Evolutionary conservation across 1,139 yeast genomes (phyloP), one percentile per base, ranked within the genome.

Genomic region (Debaryomycetaceae sp.): DNA sequence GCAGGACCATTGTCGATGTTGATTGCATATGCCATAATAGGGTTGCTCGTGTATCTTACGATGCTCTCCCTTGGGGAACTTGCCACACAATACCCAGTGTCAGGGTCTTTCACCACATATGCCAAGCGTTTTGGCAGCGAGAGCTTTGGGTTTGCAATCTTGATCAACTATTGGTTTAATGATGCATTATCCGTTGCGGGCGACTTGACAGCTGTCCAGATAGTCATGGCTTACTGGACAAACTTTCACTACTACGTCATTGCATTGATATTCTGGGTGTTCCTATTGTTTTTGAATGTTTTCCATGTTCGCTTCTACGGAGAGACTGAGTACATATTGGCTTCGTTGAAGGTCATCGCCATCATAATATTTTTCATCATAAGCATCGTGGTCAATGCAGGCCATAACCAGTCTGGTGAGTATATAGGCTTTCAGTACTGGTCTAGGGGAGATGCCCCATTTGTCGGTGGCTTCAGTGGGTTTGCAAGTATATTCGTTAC

Each of bases 1-100:
- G 87, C 87, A 47, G 90, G 90, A 14, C 89, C 90, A 3, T 76
- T 80, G 6, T 76, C 85, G 6, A 62, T 84, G 44, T 61, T 84
- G 22, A 66, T 84, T 40, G 80, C 83, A 36, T 84, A 81, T 56
- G 60, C 75, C 6, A 67, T 81, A 27, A 79, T 82, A 50, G 88
- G 88, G 11, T 58, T 78, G 2, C 65, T 83, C 35, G 85, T 83
- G 1, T 81, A 76, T 43, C 65, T 77, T 44, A 76, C 84, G 40
- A 78, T 83, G 84, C 69, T 81, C 50, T 65, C 79, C 13, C 63
- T 84, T 35, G 90, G 89, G 13, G 90, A 84, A 56, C 74, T 84
- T 80, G 68, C 85, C 2, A 80, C 85, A 0, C 70, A 76, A 41
- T 76, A 73, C 63, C 89, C 86, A 45, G 70, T 76, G 51, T 72